Base-by-base conservation (phyloP, 768 basidiomycete genomes). In the Leccinum truebloodii region DNA sequence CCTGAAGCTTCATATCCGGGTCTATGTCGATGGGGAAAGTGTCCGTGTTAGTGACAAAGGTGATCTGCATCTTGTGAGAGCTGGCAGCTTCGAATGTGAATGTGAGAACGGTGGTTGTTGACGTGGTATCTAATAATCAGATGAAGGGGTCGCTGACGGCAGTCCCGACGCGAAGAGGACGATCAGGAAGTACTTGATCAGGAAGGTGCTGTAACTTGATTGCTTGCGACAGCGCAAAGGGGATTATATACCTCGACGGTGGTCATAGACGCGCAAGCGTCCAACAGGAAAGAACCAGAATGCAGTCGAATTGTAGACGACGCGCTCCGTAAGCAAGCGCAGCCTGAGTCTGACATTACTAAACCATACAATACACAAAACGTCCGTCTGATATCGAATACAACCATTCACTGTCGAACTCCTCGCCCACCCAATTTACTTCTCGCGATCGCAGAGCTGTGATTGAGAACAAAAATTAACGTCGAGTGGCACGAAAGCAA, bases 1-100 rank as follows among this genome's bases (percentile, higher is more conserved):
- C 90, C 79, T 93, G 91, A 30, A 98, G 83, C 73, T 92, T 87
- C 91, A 98, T 95, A 56, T 81, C 83, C 1, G 92, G 83, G 76
- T 95, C 93, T 65, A 97, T 92, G 70, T 98, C 95, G 54, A 96
- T 77, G 44, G 75, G 68, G 65, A 83, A 90, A 1, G 80, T 77
- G 58, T 86, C 90, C 22, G 82, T 63, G 63, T 92, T 90, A 53
- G 79, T 89, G 49, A 86, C 75, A 69, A 92, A 90, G 2, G 89
- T 91, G 58, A 92, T 74, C 66, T 84, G 78, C 90, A 92, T 53
- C n/a, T 28, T 61, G 34, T 49, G n/a, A 12, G 22, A 6, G 22
- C 22, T 28, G 30, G n/a, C 32, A 16, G 55, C n/a, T 34, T 55
- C 20, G 48, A 12, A 28, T 52, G 51, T 16, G 59, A 20, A 50